phyloP scores from a whole-genome alignment of 805 yeast genomes.

The Metschnikowia drakensbergensis region DNA sequence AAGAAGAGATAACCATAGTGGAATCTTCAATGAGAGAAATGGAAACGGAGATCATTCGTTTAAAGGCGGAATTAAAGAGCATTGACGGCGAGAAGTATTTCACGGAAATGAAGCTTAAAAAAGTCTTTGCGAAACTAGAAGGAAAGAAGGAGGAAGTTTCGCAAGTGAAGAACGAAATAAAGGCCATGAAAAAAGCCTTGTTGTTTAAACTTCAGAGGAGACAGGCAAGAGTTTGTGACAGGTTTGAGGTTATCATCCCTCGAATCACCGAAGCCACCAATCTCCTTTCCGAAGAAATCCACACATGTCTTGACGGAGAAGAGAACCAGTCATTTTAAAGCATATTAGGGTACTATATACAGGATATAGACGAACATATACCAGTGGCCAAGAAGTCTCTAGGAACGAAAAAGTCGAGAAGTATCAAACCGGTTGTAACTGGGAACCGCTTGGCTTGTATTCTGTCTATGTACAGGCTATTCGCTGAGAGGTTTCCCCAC shows the following conservation, averaged over 20 bases:
- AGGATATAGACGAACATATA: background rate
- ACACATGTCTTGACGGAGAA: background rate
- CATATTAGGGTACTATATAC: background rate
- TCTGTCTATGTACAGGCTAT: background rate
- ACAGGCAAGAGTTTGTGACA: conserved; percentile 28
- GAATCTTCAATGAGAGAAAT: conserved; percentile 22
- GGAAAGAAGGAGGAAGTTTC: conserved; percentile 26
- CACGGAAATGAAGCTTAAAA: conserved; percentile 23
- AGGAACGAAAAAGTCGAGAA: too few relatives aligned
- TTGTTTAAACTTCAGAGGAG: conserved; percentile 24
- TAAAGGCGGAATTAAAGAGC: conserved; percentile 21
- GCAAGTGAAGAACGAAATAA: conserved; percentile 24
- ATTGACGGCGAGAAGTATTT: conserved; percentile 23
- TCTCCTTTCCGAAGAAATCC: conserved; percentile 14
- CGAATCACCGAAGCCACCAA: conserved; percentile 24
- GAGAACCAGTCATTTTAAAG: background rate
- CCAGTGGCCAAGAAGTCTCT: too few relatives aligned
- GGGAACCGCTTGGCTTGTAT: background rate
- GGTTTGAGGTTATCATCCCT: conserved; percentile 35
- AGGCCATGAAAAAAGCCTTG: conserved; percentile 25
- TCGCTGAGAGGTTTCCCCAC: conserved; percentile 31
- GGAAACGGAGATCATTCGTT: conserved; percentile 23
- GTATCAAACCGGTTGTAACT: background rate
- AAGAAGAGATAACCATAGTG: conserved; percentile 21
- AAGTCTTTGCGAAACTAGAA: conserved; percentile 24